A percentile compares a stretch with the other conserved stretches of the same genome.
These are phyloP conservation scores for Apiospora arundinis DNA, from an alignment of 2,329 filamentous ascomycete species.

Conservation along the genomic window DNA sequence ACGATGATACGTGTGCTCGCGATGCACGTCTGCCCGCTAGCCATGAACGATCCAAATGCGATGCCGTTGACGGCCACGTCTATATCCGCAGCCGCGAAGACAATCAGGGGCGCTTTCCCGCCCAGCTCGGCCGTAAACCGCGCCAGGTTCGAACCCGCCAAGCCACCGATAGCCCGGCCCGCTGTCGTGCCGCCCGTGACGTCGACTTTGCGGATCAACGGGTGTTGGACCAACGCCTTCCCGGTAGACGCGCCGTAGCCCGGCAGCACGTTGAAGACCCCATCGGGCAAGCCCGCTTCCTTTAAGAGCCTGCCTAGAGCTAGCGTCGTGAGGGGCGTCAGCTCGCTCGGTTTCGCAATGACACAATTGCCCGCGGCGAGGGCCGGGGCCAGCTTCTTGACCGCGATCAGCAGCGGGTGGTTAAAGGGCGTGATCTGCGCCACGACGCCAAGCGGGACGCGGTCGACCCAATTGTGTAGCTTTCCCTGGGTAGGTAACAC, in stretches of 20 bases:
- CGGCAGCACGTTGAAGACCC: constrained; percentile 69
- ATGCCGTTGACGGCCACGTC: constrained; percentile 73
- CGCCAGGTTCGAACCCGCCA: constrained; percentile 70
- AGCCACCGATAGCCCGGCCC: constrained; percentile 70
- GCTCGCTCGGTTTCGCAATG: constrained; percentile 67
- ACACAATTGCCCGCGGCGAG: constrained; percentile 65
- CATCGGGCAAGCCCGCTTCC: constrained; percentile 72
- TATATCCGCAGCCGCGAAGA: constrained; percentile 70
- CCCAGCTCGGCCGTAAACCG: constrained; percentile 75
- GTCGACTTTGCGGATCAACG: constrained; percentile 68
- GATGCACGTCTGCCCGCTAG: constrained; percentile 65
- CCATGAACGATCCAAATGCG: constrained; percentile 63
- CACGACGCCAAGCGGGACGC: constrained; percentile 63
- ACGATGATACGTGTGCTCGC: constrained; percentile 79
- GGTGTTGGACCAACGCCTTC: constrained; percentile 58
- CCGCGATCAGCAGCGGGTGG: constrained; percentile 62
- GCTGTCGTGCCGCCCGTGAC: constrained; percentile 79
- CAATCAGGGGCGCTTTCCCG: constrained; percentile 72
- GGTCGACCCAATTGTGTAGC: constrained; percentile 62
- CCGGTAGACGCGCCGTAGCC: constrained; percentile 61
- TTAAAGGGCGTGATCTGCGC: constrained; percentile 65
- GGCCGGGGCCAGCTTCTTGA: constrained; percentile 66
- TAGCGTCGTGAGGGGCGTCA: constrained; percentile 67
- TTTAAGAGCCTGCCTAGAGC: constrained; percentile 65
- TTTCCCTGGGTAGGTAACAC: constrained; percentile 70